phyloP scores from a whole-genome alignment of 768 basidiomycete genomes.

The Leccinum aurantiacum region DNA sequence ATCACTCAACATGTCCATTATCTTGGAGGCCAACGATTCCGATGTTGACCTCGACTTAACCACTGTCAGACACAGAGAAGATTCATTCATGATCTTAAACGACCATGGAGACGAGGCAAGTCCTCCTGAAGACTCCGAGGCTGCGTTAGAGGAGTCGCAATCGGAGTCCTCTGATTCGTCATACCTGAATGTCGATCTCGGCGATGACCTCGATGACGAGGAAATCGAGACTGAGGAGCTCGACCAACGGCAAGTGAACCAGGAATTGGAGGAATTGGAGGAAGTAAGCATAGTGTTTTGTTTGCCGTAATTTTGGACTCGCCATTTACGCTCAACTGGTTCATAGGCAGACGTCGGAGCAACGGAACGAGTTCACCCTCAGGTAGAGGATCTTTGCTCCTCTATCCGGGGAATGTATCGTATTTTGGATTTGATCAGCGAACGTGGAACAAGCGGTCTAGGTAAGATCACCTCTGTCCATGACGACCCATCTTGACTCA shows the following conservation, averaged over 20 bases:
- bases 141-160: slow-evolving; percentile 8
- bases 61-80: slow-evolving; percentile 6
- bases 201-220: slow-evolving; percentile 9
- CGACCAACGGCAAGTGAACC: slow-evolving; percentile 9
- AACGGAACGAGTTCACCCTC: slow-evolving; percentile 5
- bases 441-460: slow-evolving; percentile 49
- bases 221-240: slow-evolving; percentile 18
- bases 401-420: slow-evolving; percentile 48
- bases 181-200: slow-evolving; percentile 19
- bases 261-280: slow-evolving; percentile 13
- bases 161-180: slow-evolving; percentile 23
- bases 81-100: slow-evolving; percentile 11
- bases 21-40: slow-evolving; percentile 14
- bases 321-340: not conserved
- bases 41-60: slow-evolving; percentile 9
- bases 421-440: slow-evolving; percentile 54
- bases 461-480: slow-evolving; percentile 35
- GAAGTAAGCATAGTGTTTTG: slow-evolving; percentile 10
- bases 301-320: not conserved
- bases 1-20: slow-evolving; percentile 14
- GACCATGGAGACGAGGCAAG: slow-evolving; percentile 3
- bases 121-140: slow-evolving; percentile 1
- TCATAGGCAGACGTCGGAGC: slow-evolving; percentile 21
- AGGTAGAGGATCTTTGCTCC: slow-evolving; percentile 24
- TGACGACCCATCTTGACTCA: not conserved